phyloP scores from a whole-genome alignment of 1,284 basidiomycete species.

The Malassezia equina region DNA sequence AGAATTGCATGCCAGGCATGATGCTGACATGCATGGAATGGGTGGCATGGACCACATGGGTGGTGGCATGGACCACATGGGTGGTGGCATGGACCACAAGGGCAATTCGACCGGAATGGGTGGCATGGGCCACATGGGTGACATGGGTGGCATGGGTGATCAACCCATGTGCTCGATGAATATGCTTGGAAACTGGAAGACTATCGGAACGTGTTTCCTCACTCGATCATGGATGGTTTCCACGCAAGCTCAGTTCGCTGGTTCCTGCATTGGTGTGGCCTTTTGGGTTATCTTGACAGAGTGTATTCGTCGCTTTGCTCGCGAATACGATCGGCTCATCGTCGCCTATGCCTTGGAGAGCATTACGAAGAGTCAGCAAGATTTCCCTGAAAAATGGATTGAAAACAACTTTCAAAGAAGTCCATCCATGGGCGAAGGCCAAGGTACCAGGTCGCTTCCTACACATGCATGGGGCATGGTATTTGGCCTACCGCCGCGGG shows the following conservation, averaged over 20 bases:
- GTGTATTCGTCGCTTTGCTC: slow-evolving; percentile 27
- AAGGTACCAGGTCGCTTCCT: neutral
- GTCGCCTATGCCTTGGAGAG: slow-evolving; percentile 7
- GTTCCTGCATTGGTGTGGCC: slow-evolving; percentile 38
- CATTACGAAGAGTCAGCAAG: neutral
- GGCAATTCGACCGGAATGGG: neutral
- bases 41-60: neutral
- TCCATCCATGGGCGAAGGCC: neutral
- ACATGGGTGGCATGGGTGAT: slow-evolving; percentile 1
- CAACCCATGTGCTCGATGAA: neutral
- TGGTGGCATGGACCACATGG: neutral
- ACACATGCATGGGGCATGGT: neutral
- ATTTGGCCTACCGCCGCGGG: slow-evolving; percentile 17
- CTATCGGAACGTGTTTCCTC: slow-evolving; percentile 22
- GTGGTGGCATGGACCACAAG: neutral
- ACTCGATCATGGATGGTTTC: slow-evolving; percentile 33
- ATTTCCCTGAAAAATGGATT: neutral
- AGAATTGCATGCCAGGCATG: neutral
- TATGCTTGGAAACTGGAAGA: slow-evolving; percentile 15
- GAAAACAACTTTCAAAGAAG: neutral
- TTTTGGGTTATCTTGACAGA: slow-evolving; percentile 36
- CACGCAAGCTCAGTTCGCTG: slow-evolving; percentile 28
- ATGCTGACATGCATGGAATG: neutral
- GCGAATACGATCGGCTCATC: slow-evolving; percentile 36
- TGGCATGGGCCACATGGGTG: slow-evolving; percentile 12